Evolutionary conservation across 2,329 filamentous ascomycete genomes (phyloP), one percentile per base, ranked within the genome.

Genomic region (Albophoma yamanashiensis): DNA sequence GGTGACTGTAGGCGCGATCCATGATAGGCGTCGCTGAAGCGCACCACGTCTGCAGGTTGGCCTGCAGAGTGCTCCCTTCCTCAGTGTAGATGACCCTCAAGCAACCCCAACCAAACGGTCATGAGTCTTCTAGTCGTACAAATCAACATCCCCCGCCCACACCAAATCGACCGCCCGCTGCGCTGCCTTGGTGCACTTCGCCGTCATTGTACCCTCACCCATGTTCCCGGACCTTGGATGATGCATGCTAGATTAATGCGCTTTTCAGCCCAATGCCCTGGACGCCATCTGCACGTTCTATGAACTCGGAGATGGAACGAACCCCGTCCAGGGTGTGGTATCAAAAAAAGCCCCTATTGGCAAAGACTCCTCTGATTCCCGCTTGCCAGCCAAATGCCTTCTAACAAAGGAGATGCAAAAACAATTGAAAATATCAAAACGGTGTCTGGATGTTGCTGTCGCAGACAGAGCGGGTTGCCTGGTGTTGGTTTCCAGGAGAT

Each of bases 241-340:
- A 76, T 76, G 74, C 70, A 75, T 71, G 72, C 69, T 73, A 69
- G 65, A 72, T 67, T 64, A 72, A 73, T 67, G 71, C 68, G 70
- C 70, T 76, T 77, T 77, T 77, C 67, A 68, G 67, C 67, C 69
- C 64, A 63, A 64, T 60, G 63, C 67, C 72, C 66, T 67, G 65
- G 65, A 65, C 64, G 61, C 67, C 67, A 70, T 71, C 66, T 68
- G 67, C 67, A 66, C 67, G 68, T 65, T 72, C 68, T 69, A 69
- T 70, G 69, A 70, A 70, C 66, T 58, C 50, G 55, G 57, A 61
- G 60, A 60, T 70, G 66, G 62, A 67, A 68, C 62, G 56, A 60
- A 45, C 67, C 39, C 61, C 58, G 57, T 56, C 66, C 64, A 65
- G 66, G 64, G 61, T 59, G 62, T 69, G 68, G 65, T 70, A 67